A percentile compares a stretch with the other conserved stretches of the same genome.
These are phyloP conservation scores for Ulota crispa DNA, from an alignment of 225 moss, liverwort and hornwort genomes.

Conservation along the genomic window DNA sequence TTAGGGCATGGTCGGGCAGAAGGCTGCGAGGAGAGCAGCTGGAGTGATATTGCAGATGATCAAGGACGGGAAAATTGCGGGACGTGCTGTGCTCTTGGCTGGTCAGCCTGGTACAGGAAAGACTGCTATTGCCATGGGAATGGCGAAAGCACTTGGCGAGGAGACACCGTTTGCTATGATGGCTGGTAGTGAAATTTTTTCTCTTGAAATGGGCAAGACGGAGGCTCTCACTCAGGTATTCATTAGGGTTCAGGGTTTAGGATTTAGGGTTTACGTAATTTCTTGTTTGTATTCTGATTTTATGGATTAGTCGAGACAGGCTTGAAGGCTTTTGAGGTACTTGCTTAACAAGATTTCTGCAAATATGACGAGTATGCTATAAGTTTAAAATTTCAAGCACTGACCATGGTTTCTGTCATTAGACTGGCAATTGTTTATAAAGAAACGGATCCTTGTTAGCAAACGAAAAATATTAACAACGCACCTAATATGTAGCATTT, in stretches of 20 bases:
- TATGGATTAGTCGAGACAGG: neutral
- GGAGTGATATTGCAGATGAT: conserved; percentile 92
- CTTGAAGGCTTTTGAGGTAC: neutral
- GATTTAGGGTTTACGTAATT: neutral
- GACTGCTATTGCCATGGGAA: conserved; percentile 89
- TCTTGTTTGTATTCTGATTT: neutral
- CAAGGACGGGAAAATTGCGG: conserved; percentile 84
- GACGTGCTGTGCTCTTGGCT: conserved; percentile 74
- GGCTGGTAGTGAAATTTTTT: conserved; percentile 88
- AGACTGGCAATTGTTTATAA: neutral
- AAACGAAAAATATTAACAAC: too few relatives aligned
- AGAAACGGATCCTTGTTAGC: too few relatives aligned
- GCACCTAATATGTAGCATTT: neutral
- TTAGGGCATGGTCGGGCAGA: conserved; percentile 89
- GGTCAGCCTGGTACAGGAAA: conserved; percentile 89
- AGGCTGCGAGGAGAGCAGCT: conserved; percentile 81
- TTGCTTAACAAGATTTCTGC: neutral
- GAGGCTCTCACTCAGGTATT: conserved; percentile 81
- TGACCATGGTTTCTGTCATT: neutral
- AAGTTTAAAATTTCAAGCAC: neutral
- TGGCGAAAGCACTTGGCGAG: conserved; percentile 87
- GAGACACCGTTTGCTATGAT: conserved; percentile 92
- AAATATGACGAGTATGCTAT: neutral
- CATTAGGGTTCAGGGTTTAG: neutral
- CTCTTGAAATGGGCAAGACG: conserved; percentile 90